A percentile compares a stretch with the other conserved stretches of the same genome.
Conservation (phyloP, 2,329 filamentous ascomycete species). For the Ophiostoma triangulosporum region DNA sequence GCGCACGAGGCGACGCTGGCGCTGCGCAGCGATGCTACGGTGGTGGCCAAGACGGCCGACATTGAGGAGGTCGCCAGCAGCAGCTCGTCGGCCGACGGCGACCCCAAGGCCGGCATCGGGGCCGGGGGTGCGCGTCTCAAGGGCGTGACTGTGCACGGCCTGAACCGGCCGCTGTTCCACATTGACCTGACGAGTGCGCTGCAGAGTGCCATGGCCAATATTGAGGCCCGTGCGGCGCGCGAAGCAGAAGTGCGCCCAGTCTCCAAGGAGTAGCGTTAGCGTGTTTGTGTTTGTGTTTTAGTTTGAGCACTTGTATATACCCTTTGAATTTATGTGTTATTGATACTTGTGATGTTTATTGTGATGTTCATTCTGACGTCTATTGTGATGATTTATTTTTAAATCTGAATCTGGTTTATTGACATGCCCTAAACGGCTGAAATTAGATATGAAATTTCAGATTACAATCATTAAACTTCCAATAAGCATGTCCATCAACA, state of each 20-base stretch:
- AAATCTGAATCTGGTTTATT: too few species aligned
- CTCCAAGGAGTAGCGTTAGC: constrained; percentile 3
- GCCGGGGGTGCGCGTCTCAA: background rate
- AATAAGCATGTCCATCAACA: too few species aligned
- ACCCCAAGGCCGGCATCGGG: constrained; percentile 21
- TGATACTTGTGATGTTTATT: background rate
- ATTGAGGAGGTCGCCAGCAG: constrained; percentile 16
- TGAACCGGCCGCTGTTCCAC: constrained; percentile 87
- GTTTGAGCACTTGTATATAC: background rate
- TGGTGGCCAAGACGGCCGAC: constrained; percentile 12
- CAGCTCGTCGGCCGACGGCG: constrained; percentile 19
- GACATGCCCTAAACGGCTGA: too few species aligned
- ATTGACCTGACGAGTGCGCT: constrained; percentile 81
- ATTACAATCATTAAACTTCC: too few species aligned
- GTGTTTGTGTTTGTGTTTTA: background rate
- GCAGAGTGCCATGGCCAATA: constrained; percentile 73
- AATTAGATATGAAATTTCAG: too few species aligned
- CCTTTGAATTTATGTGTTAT: background rate
- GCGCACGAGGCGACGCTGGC: constrained; percentile 50
- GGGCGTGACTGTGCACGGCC: constrained; percentile 59
- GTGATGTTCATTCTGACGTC: too few species aligned
- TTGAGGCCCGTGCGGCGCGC: constrained; percentile 39
- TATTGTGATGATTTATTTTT: too few species aligned
- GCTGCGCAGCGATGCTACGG: constrained; percentile 12
- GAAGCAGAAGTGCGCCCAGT: constrained; percentile 8